phyloP scores from a whole-genome alignment of 1,284 basidiomycete species.

The Vanrija pseudolonga region DNA sequence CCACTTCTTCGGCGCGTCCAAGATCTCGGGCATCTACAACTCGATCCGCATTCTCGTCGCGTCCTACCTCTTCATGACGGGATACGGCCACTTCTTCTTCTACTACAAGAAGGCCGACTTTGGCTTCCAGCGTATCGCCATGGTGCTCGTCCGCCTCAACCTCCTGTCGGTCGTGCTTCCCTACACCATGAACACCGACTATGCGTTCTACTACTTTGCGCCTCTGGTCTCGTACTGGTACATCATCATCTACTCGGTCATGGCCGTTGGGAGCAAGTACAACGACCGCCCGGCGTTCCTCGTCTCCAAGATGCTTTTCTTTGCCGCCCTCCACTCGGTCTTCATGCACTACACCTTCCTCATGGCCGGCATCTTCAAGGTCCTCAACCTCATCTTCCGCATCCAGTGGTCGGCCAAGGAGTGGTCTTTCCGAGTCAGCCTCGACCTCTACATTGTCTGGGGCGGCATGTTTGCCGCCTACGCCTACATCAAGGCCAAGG shows the following conservation, averaged over 20 bases:
- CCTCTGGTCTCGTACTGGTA: slow-evolving; percentile 67
- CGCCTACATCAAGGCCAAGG: slow-evolving; percentile 68
- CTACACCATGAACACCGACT: slow-evolving; percentile 86
- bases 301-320: slow-evolving; percentile 64
- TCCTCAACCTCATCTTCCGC: slow-evolving; percentile 62
- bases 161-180: slow-evolving; percentile 73
- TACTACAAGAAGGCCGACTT: slow-evolving; percentile 81
- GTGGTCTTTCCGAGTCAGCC: slow-evolving; percentile 79
- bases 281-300: slow-evolving; percentile 69
- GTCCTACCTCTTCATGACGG: slow-evolving; percentile 69
- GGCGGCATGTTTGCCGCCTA: slow-evolving; percentile 75
- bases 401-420: slow-evolving; percentile 79
- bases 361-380: slow-evolving; percentile 61
- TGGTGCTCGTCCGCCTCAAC: slow-evolving; percentile 78
- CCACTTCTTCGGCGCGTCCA: slow-evolving; percentile 81
- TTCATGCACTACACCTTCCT: slow-evolving; percentile 66
- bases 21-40: slow-evolving; percentile 84
- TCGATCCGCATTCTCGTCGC: slow-evolving; percentile 81
- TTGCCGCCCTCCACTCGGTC: slow-evolving; percentile 60
- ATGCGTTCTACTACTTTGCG: slow-evolving; percentile 82
- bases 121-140: slow-evolving; percentile 66
- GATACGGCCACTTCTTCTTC: slow-evolving; percentile 51
- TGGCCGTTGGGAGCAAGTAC: slow-evolving; percentile 65
- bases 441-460: slow-evolving; percentile 85
- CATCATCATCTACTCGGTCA: slow-evolving; percentile 74